Base-by-base conservation (phyloP, 306 rosid species). In the Macrotyloma uniflorum region DNA sequence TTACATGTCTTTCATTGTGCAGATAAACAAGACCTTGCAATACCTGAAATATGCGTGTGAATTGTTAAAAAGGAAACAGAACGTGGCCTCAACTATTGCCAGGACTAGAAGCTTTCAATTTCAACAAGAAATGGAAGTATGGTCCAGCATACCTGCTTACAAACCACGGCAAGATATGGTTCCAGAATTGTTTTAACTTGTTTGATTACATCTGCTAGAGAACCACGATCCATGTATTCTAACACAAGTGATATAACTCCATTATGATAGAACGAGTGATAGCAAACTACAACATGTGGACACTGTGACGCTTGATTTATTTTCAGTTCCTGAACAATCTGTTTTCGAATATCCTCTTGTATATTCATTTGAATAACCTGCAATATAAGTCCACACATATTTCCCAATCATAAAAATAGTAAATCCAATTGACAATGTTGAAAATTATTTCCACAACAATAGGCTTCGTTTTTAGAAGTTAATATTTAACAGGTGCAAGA, bases 191-290 rank as follows among this genome's bases (percentile, higher is more conserved):
- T 95, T 79, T 91, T 93, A 67, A 95, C 93, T 84, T 95, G 98
- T 84, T 85, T 85, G 72, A 91, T 87, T 23, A 95, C 85, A 62
- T 95, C 99, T 26, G 89, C 94, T 38, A 95, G 89, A 81, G 99
- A 95, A 57, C 98, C 98, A 19, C 98, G 98, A 67, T 95, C 98
- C 98, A 95, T 95, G 89, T 93, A 95, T 84, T 95, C 98, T 75
- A 95, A 80, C 72, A 95, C 97, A 74, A 96, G 97, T 78, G 95
- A 91, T 85, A 96, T 87, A 16, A 88, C 93, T 47, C 99, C 98
- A 26, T 96, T 96, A 75, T 91, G 98, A 84, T 90, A 96, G 85
- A 95, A 95, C 35, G 99, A 95, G 83, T 95, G 94, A 80, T 95
- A 85, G 80, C 98, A 95, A 65, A 93, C 98, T 54, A 95, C 99